These are phyloP conservation scores for Fusarium foetens DNA, from an alignment of 2,329 filamentous ascomycete species.

Conservation along the genomic window DNA sequence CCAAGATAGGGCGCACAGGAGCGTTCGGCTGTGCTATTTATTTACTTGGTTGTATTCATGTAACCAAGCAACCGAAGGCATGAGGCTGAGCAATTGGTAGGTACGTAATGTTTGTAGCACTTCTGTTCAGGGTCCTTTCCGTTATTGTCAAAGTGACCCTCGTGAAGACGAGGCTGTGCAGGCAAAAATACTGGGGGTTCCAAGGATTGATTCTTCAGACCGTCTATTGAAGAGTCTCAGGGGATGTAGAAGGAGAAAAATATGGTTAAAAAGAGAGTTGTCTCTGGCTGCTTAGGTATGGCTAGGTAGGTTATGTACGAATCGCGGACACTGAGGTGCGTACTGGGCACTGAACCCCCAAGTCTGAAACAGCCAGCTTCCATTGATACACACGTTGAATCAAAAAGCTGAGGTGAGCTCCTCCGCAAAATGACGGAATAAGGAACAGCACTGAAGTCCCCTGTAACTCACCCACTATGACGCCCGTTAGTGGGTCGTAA, in stretches of 20 bases:
- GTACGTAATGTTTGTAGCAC: slow-evolving; percentile 31
- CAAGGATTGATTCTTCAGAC: slow-evolving; percentile 5
- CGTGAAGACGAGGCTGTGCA: slow-evolving; percentile 44
- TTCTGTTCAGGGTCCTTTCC: slow-evolving; percentile 24
- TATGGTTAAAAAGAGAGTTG: slow-evolving; percentile 2
- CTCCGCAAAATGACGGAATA: slow-evolving; percentile 35
- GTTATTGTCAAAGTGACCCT: slow-evolving; percentile 13
- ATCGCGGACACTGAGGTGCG: background rate
- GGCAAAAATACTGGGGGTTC: slow-evolving; percentile 17
- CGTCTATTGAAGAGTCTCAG: slow-evolving; percentile 8
- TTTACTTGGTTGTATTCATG: slow-evolving; percentile 17
- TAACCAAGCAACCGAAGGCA: slow-evolving; percentile 26
- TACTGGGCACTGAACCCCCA: slow-evolving; percentile 2
- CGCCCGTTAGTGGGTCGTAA: slow-evolving; percentile 26
- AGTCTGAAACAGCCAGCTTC: slow-evolving; percentile 16
- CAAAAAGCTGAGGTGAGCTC: slow-evolving; percentile 23
- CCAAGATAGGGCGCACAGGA: slow-evolving; percentile 5
- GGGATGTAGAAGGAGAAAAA: background rate
- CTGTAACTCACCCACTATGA: slow-evolving; percentile 28
- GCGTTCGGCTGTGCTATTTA: slow-evolving; percentile 18
- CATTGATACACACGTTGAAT: slow-evolving; percentile 7
- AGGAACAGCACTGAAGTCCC: slow-evolving; percentile 18
- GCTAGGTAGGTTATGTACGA: background rate
- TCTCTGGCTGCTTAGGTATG: slow-evolving; percentile 4
- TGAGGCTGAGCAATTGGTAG: slow-evolving; percentile 43